Evolutionary conservation across 73 alveolate species (phyloP).

Genomic region (Blepharisma stoltei): DNA sequence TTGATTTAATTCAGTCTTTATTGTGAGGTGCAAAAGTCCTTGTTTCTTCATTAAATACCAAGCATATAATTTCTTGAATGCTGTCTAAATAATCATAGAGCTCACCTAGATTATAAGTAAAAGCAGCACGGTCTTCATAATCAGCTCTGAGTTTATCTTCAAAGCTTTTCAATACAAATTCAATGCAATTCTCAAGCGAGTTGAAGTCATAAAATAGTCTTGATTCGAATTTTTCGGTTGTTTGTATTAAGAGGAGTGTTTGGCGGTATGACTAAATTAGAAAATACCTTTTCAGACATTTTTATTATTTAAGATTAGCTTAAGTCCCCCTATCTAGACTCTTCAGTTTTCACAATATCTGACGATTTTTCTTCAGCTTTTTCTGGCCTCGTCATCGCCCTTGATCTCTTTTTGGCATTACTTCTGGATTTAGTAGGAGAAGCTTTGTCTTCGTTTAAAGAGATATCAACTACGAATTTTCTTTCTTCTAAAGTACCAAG

Average conservation of each 20-base stretch:
- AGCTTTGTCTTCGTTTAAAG: too few relatives aligned
- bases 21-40: slow-evolving; percentile 14
- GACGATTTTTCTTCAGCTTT: too few relatives aligned
- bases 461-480: too few relatives aligned
- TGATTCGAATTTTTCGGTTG: neutral
- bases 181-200: slow-evolving; percentile 15
- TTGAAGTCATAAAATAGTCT: neutral
- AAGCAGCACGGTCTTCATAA: neutral
- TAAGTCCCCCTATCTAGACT: too few relatives aligned
- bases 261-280: neutral
- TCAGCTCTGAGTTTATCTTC: slow-evolving; percentile 20
- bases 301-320: too few relatives aligned
- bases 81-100: slow-evolving; percentile 9
- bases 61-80: neutral
- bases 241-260: neutral
- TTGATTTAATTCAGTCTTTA: slow-evolving; percentile 17
- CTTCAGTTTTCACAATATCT: too few relatives aligned
- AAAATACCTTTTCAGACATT: too few relatives aligned
- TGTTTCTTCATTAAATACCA: slow-evolving; percentile 3
- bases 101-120: slow-evolving; percentile 15
- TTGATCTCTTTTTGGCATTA: too few relatives aligned
- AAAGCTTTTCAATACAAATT: neutral
- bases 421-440: too few relatives aligned
- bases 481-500: too few relatives aligned
- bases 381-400: too few relatives aligned